These are phyloP conservation scores for Phytophthora hybrid DNA, from an alignment of 352 stramenopile species.

Conservation along the genomic window DNA sequence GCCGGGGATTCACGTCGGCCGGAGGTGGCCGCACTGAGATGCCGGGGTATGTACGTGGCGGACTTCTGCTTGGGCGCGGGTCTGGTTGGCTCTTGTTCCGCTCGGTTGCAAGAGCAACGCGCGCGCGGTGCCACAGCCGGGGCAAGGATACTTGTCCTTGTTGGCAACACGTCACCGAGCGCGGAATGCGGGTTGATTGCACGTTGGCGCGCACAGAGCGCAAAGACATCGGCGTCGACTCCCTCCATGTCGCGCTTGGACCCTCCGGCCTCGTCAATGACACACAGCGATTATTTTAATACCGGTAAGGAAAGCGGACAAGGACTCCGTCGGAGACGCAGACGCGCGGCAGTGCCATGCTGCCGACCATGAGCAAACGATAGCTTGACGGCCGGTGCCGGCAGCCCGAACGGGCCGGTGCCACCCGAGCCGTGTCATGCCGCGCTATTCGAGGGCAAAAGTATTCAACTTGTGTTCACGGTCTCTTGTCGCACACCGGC, in stretches of 20 bases:
- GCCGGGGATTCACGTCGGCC: background rate
- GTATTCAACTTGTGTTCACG: slow-evolving; percentile 12
- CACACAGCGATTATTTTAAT: slow-evolving; percentile 21
- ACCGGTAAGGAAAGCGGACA: background rate
- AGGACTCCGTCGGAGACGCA: background rate
- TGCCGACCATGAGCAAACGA: slow-evolving; percentile 20
- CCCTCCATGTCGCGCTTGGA: slow-evolving; percentile 9
- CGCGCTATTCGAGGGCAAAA: background rate
- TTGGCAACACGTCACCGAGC: slow-evolving; percentile 14
- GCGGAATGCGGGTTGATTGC: slow-evolving; percentile 23
- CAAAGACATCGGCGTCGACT: slow-evolving; percentile 15
- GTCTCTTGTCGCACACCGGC: slow-evolving; percentile 16
- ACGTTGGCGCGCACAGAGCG: slow-evolving; percentile 9
- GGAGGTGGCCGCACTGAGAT: background rate
- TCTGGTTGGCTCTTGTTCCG: slow-evolving; percentile 7
- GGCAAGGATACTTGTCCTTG: slow-evolving; percentile 23
- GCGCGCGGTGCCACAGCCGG: slow-evolving; percentile 1
- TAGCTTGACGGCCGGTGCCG: background rate
- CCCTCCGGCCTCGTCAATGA: background rate
- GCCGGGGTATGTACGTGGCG: slow-evolving; percentile 25
- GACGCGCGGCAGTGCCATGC: slow-evolving; percentile 8
- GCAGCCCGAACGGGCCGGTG: background rate
- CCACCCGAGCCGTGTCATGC: slow-evolving; percentile 11
- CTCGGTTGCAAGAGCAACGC: slow-evolving; percentile 28
- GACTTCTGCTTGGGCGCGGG: slow-evolving; percentile 17